Percentiles rank a stretch among this genome's conserved stretches.
These are phyloP conservation scores for Diaporthe sp. DNA, from an alignment of 2,329 filamentous ascomycete species.

Conservation along the genomic window DNA sequence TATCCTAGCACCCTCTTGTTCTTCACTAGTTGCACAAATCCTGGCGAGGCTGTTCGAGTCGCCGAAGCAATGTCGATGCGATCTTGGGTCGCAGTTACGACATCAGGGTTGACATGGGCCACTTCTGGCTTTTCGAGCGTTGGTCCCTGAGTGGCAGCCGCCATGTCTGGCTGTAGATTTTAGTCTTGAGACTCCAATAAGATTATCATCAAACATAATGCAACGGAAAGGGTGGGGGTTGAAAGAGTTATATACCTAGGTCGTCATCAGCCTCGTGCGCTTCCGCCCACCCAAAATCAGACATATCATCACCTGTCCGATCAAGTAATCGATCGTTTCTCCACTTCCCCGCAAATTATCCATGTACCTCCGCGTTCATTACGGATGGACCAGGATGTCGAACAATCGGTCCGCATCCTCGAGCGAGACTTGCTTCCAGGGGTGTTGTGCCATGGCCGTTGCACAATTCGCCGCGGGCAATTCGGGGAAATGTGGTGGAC, in stretches of 20 bases:
- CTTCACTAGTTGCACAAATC: background rate
- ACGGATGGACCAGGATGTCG: no score
- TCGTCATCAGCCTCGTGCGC: background rate
- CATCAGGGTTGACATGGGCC: background rate
- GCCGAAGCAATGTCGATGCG: background rate
- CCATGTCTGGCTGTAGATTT: background rate
- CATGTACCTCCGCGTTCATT: background rate
- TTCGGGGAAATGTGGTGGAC: background rate
- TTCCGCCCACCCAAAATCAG: background rate
- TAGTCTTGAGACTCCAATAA: no score
- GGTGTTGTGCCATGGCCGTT: background rate
- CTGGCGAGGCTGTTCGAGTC: background rate
- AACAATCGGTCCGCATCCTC: background rate
- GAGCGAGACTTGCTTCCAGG: background rate
- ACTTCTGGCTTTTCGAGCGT: background rate
- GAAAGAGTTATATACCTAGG: background rate
- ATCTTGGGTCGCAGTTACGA: background rate
- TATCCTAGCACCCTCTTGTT: background rate
- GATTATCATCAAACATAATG: no score
- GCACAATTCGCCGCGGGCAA: background rate
- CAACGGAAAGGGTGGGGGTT: background rate
- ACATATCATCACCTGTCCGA: no score
- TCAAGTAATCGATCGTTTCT: background rate
- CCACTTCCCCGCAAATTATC: conserved; percentile 1
- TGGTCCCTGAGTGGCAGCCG: background rate